Base-by-base conservation (phyloP, 345 rosid species). In the Eutrema japonicum region DNA sequence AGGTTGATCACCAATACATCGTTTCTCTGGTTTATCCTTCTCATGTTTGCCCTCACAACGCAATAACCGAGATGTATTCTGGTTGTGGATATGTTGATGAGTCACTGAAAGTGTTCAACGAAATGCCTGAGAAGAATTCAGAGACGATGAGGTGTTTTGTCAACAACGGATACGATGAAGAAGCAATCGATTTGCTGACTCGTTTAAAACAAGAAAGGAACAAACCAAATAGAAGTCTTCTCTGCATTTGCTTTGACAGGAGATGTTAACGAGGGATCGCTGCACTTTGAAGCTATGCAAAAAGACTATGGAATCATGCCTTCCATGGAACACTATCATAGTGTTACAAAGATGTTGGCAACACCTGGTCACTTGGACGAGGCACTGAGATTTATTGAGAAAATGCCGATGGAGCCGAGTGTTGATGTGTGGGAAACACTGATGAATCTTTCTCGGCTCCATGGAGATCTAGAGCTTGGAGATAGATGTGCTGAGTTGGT, bases 361-460 rank as follows among this genome's bases (percentile, higher is more conserved):
- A 82, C 77, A 51, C 14, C 77, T 6, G 98, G 97, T 4, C 79
- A 85, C 82, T 70, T 90, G 40, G 85, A 86, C 13, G 98, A 93
- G 79, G 93, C 96, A 2, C 65, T 87, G n/a, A 88, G 86, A 29
- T 88, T 90, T 70, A 69, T 84, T 4, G 87, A 84, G 71, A 82
- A 77, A 29, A 83, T 92, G 88, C 89, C 90, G 4, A 7, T 82
- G 46, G 81, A 84, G 77, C 85, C 96, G 9, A 82, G 70, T 69
- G 76, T 71, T 55, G 86, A 85, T 61, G 78, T 88, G 37, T 90
- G 96, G 95, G 90, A 87, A 78, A 81, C 85, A 32, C 68, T 92
- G 61, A 90, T 92, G 98, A 85, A 84, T 54, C 83, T 82, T 7
- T 79, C 91, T 71, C 80, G 93, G 64, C 69, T 85, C 13, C 96